phyloP scores from a whole-genome alignment of 139 green algal species.

The Edaphochlamys debaryana region DNA sequence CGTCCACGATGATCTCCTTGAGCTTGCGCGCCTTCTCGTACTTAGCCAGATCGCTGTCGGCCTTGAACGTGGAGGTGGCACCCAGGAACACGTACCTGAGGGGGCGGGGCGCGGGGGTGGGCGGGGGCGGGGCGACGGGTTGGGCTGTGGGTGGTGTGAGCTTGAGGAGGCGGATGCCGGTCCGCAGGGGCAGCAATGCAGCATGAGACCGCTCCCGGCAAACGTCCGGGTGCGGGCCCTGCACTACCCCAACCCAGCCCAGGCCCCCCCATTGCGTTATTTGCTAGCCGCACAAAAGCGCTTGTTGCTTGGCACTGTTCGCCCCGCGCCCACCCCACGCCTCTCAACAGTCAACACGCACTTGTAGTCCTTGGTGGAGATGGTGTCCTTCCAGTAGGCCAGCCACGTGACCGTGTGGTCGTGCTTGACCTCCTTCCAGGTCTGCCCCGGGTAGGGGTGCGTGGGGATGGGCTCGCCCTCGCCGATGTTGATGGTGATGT shows the following conservation, averaged over 20 bases:
- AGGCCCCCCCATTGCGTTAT: no score
- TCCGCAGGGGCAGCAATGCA: no score
- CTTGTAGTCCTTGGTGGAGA: constrained; percentile 89
- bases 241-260: no score
- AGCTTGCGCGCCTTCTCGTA: constrained; percentile 98
- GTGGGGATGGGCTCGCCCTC: constrained; percentile 77
- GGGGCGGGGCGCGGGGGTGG: neutral
- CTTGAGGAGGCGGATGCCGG: no score
- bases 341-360: no score
- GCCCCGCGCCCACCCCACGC: no score
- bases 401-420: constrained; percentile 98
- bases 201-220: no score
- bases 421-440: constrained; percentile 79
- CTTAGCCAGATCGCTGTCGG: constrained; percentile 92
- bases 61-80: constrained; percentile 93
- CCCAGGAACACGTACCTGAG: constrained; percentile 97
- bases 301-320: no score
- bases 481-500: constrained; percentile 99
- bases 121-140: neutral
- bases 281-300: no score
- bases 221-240: no score
- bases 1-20: constrained; percentile 74
- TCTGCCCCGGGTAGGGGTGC: constrained; percentile 87
- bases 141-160: no score
- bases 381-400: constrained; percentile 96